Percentiles rank a stretch among this genome's conserved stretches.
phyloP scores from a whole-genome alignment of 2,329 filamentous ascomycete genomes.

The Neopestalotiopsis sp. region DNA sequence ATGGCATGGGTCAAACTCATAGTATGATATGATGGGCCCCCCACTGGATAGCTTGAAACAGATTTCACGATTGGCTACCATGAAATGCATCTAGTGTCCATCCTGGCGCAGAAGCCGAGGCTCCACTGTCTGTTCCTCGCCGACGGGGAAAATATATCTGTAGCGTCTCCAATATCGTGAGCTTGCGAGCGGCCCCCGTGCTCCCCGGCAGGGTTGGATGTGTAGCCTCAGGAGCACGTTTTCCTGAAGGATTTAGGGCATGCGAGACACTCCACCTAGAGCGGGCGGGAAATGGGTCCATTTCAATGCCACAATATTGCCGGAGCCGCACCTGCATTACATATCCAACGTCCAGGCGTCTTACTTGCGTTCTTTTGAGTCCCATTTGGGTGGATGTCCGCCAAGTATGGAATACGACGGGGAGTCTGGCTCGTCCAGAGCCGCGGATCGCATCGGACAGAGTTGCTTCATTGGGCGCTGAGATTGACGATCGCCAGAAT shows the following conservation, averaged over 20 bases:
- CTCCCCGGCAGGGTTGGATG: neutral
- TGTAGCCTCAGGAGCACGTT: neutral
- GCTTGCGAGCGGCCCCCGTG: neutral
- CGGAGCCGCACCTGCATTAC: neutral
- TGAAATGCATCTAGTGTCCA: neutral
- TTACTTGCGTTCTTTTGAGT: neutral
- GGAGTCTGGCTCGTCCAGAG: neutral
- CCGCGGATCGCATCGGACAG: neutral
- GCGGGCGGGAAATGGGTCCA: neutral
- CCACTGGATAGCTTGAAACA: neutral
- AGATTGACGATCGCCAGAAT: neutral
- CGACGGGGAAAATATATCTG: neutral
- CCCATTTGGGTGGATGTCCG: neutral
- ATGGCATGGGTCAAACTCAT: neutral
- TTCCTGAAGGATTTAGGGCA: neutral
- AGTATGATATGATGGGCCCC: neutral
- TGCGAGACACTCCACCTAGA: neutral
- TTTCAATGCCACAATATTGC: neutral
- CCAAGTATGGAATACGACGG: neutral
- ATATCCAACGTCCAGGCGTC: neutral
- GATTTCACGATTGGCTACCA: neutral
- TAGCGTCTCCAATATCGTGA: neutral
- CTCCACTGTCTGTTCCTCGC: slow-evolving; percentile 1
- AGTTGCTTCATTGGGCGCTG: neutral
- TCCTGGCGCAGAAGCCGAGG: neutral